phyloP scores from a whole-genome alignment of 352 stramenopile genomes.

The Phytophthora chlamydospora region DNA sequence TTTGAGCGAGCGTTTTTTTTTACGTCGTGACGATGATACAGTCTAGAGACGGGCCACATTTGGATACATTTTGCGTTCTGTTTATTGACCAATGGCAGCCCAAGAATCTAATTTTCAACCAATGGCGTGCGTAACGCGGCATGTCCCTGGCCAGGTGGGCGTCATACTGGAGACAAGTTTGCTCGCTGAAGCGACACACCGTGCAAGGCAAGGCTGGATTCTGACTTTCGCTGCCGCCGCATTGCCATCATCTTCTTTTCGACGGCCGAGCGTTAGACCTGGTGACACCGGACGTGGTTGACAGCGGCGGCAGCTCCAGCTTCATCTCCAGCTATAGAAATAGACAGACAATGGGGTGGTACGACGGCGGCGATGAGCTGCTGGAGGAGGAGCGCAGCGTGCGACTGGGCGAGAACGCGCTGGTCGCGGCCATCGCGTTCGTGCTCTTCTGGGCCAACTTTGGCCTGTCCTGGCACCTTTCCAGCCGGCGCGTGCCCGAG shows the following conservation, averaged over 20 bases:
- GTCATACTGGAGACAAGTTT: constrained; percentile 27
- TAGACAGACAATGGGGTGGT: constrained; percentile 34
- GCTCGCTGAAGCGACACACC: constrained; percentile 15
- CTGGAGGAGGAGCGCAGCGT: constrained; percentile 69
- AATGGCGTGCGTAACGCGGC: constrained; percentile 8
- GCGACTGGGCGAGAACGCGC: constrained; percentile 62
- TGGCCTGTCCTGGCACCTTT: constrained; percentile 63
- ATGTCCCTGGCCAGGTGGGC: not conserved
- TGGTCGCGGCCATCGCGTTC: constrained; percentile 67
- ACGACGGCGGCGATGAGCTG: constrained; percentile 41
- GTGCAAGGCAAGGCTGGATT: constrained; percentile 21
- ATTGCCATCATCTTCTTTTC: constrained; percentile 32
- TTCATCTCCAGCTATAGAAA: no score
- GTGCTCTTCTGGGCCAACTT: constrained; percentile 77
- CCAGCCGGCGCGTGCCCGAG: constrained; percentile 57
- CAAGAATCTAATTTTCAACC: constrained; percentile 7
- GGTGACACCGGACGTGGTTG: constrained; percentile 5
- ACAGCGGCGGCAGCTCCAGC: not conserved
- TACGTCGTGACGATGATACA: constrained; percentile 8
- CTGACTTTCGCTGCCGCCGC: constrained; percentile 10
- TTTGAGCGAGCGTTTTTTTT: constrained; percentile 1
- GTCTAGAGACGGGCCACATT: constrained; percentile 16
- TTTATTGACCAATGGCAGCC: constrained; percentile 14
- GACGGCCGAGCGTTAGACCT: constrained; percentile 10
- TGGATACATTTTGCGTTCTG: constrained; percentile 3